Evolutionary conservation across 2,329 filamentous ascomycete genomes (phyloP), one percentile per base, ranked within the genome.

Genomic region (Claviceps citrina): DNA sequence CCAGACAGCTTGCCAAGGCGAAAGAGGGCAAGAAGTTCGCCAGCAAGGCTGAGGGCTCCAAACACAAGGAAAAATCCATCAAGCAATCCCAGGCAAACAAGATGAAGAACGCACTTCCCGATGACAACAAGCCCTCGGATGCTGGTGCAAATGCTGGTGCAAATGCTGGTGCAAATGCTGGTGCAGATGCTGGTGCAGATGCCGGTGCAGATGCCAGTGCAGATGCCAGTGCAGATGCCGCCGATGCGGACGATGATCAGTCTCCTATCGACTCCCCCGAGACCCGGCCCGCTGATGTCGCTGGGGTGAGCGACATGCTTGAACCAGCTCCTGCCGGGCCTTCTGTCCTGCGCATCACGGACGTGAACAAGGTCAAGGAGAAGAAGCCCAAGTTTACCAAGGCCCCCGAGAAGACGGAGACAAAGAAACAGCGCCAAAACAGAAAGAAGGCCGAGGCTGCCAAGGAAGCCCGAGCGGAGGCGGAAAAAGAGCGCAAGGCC

Each of bases 361-460:
- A 78, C 45, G 56, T 73, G 61, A 53, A 71, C 62, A 56, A 76
- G 70, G 63, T 71, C 55, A 73, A 79, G 62, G 66, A 79, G 62
- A 66, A 73, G 46, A 78, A 78, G 61, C 64, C 69, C 46, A 77
- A 77, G 62, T 67, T 72, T 51, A 63, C 68, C 48, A 75, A 78
- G 64, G 65, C 69, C 31, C 68, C 73, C 47, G 77, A 84, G 58
- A 70, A 73, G 36, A 73, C 71, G 15, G 83, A 94, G 68, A 82
- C 81, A 16, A 95, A 95, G 80, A 95, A 95, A 70, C 84, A 93
- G 66, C 79, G 86, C 44, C 87, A 95, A 67, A 91, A 94, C 65
- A 76, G 80, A 49, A 77, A 81, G 66, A 95, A 94, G 76, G 78
- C 74, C 28, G 86, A 94, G 62, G 80, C 77, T 43, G 77, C 78